Percentiles rank a stretch among this genome's conserved stretches.
phyloP scores from a whole-genome alignment of 2,329 filamentous ascomycete genomes.

The Verticillium isaacii region DNA sequence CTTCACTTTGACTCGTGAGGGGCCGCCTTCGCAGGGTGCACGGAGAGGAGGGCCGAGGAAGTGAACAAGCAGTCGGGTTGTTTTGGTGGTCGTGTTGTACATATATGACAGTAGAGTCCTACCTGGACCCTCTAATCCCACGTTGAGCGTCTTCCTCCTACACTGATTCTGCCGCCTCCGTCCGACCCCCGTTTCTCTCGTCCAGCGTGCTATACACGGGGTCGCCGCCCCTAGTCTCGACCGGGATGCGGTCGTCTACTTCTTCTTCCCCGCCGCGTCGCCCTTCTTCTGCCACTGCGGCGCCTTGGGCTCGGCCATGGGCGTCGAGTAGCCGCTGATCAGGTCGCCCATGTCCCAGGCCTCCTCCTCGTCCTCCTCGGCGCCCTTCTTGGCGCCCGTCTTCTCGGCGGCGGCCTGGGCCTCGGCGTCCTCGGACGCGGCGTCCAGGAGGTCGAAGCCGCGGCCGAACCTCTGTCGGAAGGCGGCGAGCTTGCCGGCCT shows the following conservation, averaged over 20 bases:
- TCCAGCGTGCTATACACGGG: not conserved
- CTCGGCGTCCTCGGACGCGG: conserved; percentile 23
- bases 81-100: conserved; percentile 12
- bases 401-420: conserved; percentile 11
- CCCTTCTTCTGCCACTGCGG: conserved; percentile 27
- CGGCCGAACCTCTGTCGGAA: conserved; percentile 83
- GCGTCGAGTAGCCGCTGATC: conserved; percentile 41
- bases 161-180: not conserved
- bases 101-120: conserved; percentile 15
- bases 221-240: not conserved
- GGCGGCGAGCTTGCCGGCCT: conserved; percentile 81
- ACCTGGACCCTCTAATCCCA: conserved; percentile 3
- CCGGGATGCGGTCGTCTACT: not conserved
- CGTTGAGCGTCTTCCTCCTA: not conserved
- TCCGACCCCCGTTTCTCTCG: not conserved
- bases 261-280: conserved; percentile 28
- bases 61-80: not conserved
- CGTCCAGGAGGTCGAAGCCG: conserved; percentile 64
- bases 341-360: conserved; percentile 40
- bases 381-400: conserved; percentile 9
- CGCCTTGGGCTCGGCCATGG: conserved; percentile 28
- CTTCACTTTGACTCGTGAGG: not conserved
- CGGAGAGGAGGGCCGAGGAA: not conserved
- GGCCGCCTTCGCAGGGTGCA: not conserved
- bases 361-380: conserved; percentile 7